Conservation (phyloP, 78 protist species). For the Speleostelium caveatum region DNA sequence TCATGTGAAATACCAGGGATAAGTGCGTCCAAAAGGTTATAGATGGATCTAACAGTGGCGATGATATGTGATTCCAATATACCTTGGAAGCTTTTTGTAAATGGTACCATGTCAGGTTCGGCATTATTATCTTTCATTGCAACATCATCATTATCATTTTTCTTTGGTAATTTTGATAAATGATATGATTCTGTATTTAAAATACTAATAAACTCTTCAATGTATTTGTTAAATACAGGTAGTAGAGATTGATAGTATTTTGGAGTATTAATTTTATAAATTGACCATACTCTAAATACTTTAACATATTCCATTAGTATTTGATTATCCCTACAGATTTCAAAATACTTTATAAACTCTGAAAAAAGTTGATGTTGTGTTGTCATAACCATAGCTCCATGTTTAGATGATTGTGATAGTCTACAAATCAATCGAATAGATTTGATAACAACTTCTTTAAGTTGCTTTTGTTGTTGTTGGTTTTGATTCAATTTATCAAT, state of each 20-base stretch:
- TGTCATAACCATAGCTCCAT: slow-evolving; percentile 6
- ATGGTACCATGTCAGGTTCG: slow-evolving; percentile 2
- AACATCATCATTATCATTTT: background rate
- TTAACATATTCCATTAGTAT: slow-evolving; percentile 33
- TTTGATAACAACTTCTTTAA: slow-evolving; percentile 15
- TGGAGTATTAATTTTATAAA: slow-evolving; percentile 14
- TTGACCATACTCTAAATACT: slow-evolving; percentile 27
- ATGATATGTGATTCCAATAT: slow-evolving; percentile 17
- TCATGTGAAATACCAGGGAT: background rate
- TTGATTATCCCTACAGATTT: slow-evolving; percentile 11
- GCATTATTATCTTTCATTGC: too few relatives aligned
- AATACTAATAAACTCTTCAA: slow-evolving; percentile 16
- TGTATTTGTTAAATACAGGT: background rate
- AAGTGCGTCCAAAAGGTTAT: slow-evolving; percentile 17
- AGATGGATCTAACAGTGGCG: slow-evolving; percentile 48
- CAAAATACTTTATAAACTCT: background rate
- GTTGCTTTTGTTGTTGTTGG: background rate
- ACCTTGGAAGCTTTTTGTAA: background rate
- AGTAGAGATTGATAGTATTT: background rate
- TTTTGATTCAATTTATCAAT: too few relatives aligned
- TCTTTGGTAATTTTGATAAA: background rate
- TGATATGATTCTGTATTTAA: slow-evolving; percentile 20
- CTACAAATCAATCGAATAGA: slow-evolving; percentile 53
- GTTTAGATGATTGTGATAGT: slow-evolving; percentile 42
- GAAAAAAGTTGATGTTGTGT: background rate